Conservation (phyloP, 495 filamentous ascomycete genomes). For the Penicillium ochrochloron region DNA sequence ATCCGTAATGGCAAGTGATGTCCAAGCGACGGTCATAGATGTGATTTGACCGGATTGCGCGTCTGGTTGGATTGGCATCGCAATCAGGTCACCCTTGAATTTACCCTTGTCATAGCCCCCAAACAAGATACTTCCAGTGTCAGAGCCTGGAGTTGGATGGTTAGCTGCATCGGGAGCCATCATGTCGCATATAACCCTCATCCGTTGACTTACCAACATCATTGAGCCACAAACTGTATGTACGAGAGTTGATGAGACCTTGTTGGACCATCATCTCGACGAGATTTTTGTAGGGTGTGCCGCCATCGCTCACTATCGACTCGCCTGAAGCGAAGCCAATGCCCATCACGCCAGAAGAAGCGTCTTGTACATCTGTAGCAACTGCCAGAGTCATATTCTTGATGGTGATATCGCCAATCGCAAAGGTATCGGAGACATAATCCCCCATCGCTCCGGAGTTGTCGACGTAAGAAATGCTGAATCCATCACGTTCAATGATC, state of each 20-base stretch:
- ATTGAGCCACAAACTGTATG: constrained; percentile 9
- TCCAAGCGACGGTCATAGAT: constrained; percentile 7
- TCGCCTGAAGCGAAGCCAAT: constrained; percentile 7
- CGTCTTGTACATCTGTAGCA: not conserved
- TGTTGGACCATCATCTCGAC: constrained; percentile 5
- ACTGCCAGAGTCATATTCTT: constrained; percentile 4
- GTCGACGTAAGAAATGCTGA: constrained; percentile 5
- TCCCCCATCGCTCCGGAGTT: not conserved
- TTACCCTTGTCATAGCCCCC: constrained; percentile 5
- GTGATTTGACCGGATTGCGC: constrained; percentile 5
- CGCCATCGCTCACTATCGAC: not conserved
- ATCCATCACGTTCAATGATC: not conserved
- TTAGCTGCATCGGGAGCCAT: not conserved
- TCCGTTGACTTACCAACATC: not conserved
- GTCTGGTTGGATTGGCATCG: constrained; percentile 4
- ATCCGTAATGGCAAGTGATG: not conserved
- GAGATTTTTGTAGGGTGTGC: constrained; percentile 5
- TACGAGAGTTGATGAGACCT: constrained; percentile 9
- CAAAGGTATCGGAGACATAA: not conserved
- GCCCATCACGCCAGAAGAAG: not conserved
- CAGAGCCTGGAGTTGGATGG: not conserved
- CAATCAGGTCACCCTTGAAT: constrained; percentile 2
- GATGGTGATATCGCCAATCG: not conserved
- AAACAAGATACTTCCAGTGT: constrained; percentile 2
- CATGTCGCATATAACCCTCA: not conserved